Evolutionary conservation across 257 asterid genomes (phyloP).

Genomic region (Fraxinus quadrangulata): DNA sequence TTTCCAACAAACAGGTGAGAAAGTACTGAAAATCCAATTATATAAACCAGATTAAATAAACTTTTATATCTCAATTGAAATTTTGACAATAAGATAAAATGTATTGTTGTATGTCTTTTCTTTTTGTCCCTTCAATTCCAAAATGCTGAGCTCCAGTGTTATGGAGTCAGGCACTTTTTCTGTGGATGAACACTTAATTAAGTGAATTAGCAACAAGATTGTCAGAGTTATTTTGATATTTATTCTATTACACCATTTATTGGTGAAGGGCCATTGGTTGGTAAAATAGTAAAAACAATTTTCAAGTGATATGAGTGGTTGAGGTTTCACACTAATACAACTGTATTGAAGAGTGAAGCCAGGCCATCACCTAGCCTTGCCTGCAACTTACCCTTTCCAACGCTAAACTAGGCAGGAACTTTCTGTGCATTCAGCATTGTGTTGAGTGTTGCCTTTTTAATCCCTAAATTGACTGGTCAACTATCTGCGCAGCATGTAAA

Average conservation of each 20-base stretch:
- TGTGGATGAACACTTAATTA: not conserved
- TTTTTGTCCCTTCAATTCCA: not conserved
- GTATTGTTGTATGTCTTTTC: not conserved
- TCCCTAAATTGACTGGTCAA: not conserved
- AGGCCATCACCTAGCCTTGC: not conserved
- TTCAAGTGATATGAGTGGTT: not conserved
- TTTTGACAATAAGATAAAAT: slow-evolving; percentile 10
- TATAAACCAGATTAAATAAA: not conserved
- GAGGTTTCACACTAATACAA: not conserved
- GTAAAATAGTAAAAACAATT: not conserved
- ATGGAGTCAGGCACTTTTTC: not conserved
- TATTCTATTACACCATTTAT: not conserved
- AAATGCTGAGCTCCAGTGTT: not conserved
- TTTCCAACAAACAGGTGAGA: not conserved
- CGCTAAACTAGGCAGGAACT: not conserved
- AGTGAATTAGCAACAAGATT: not conserved
- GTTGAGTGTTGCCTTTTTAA: not conserved
- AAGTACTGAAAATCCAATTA: not conserved
- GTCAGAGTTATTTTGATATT: not conserved
- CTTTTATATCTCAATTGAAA: not conserved
- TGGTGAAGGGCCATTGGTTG: not conserved
- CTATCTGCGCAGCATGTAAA: not conserved
- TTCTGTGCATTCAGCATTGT: not conserved
- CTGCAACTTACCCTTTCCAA: not conserved
- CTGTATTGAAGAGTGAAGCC: not conserved